phyloP scores from a whole-genome alignment of 1,284 basidiomycete species.

The Xanthoconium separans region DNA sequence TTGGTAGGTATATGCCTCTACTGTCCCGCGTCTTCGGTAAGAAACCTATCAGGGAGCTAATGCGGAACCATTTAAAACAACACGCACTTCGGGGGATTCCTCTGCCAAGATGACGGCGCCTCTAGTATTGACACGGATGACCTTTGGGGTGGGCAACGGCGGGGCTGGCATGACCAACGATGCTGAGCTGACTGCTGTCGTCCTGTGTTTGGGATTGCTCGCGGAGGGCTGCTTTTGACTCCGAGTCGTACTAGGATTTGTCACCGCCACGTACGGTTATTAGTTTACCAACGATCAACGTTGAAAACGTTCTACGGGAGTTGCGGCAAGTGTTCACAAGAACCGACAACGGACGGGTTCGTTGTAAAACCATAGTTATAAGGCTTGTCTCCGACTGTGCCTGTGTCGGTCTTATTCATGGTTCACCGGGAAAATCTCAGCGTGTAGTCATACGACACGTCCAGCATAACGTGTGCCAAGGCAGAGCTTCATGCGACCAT shows the following conservation, averaged over 20 bases:
- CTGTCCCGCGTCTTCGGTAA: slow-evolving; percentile 79
- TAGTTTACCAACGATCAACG: slow-evolving; percentile 1
- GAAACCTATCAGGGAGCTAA: slow-evolving; percentile 8
- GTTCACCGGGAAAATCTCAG: slow-evolving; percentile 1
- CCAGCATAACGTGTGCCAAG: background rate
- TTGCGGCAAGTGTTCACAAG: background rate
- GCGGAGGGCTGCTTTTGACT: background rate
- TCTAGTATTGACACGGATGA: slow-evolving; percentile 83
- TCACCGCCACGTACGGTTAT: slow-evolving; percentile 17
- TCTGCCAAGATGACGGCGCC: slow-evolving; percentile 89
- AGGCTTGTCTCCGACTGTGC: slow-evolving; percentile 3
- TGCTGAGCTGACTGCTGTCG: slow-evolving; percentile 10
- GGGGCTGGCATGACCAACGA: slow-evolving; percentile 34
- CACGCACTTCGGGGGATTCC: slow-evolving; percentile 85
- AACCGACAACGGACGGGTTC: background rate
- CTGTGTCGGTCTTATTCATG: slow-evolving; percentile 12
- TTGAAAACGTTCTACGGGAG: slow-evolving; percentile 9
- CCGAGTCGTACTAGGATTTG: slow-evolving; percentile 11
- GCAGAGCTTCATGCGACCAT: slow-evolving; percentile 7
- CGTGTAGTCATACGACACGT: background rate
- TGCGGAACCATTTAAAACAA: slow-evolving; percentile 1
- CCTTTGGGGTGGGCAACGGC: slow-evolving; percentile 63
- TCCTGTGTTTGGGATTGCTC: slow-evolving; percentile 18
- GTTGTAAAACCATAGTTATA: slow-evolving; percentile 7
- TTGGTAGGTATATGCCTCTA: slow-evolving; percentile 92